These are phyloP conservation scores for Rhodofomes roseus DNA, from an alignment of 1,284 basidiomycete genomes.

Conservation along the genomic window DNA sequence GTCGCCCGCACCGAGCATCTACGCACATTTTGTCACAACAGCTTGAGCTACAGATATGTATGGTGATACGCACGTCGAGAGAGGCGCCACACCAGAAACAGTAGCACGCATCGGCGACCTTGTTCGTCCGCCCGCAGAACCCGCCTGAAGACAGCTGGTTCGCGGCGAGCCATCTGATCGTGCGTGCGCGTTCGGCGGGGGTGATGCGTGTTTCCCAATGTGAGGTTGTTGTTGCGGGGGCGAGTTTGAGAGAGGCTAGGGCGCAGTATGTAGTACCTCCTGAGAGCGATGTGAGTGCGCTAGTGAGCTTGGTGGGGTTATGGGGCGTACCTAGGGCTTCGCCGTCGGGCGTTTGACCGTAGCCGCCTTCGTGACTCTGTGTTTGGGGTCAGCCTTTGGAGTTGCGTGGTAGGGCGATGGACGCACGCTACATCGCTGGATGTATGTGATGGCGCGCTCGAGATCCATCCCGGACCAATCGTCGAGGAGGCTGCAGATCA, in stretches of 20 bases:
- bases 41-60: neutral
- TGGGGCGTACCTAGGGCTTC: conserved; percentile 75
- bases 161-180: conserved; percentile 75
- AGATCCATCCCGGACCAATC: conserved; percentile 77
- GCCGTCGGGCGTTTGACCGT: conserved; percentile 74
- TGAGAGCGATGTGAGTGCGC: conserved; percentile 23
- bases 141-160: conserved; percentile 71
- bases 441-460: conserved; percentile 55
- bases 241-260: conserved; percentile 71
- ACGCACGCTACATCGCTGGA: conserved; percentile 68
- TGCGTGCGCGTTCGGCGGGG: conserved; percentile 42
- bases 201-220: conserved; percentile 29
- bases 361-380: conserved; percentile 92
- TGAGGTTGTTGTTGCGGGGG: conserved; percentile 26
- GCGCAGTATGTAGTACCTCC: conserved; percentile 95
- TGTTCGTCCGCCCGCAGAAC: conserved; percentile 83
- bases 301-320: neutral
- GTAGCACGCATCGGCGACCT: conserved; percentile 88
- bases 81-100: conserved; percentile 91
- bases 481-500: conserved; percentile 72
- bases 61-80: conserved; percentile 49
- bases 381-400: neutral
- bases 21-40: neutral
- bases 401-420: neutral
- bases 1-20: conserved; percentile 63